A percentile compares a stretch with the other conserved stretches of the same genome.
Conservation (phyloP, 352 stramenopile species). For the Phytophthora megakarya region DNA sequence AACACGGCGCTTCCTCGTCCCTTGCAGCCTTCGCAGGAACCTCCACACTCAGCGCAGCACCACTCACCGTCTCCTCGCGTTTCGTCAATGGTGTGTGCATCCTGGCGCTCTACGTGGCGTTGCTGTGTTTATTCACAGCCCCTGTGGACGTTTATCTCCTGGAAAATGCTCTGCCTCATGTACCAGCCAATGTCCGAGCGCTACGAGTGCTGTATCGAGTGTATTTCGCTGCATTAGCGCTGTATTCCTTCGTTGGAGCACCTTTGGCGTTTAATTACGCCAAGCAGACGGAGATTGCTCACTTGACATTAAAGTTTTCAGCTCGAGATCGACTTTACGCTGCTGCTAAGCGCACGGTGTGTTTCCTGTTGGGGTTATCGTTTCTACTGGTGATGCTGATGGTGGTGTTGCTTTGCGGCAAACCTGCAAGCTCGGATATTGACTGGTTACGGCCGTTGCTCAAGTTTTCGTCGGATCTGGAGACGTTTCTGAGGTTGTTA, state of each 20-base stretch:
- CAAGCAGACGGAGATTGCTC: constrained; percentile 82
- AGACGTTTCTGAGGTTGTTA: constrained; percentile 72
- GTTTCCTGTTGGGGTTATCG: constrained; percentile 72
- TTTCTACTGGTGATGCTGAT: constrained; percentile 74
- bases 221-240: constrained; percentile 64
- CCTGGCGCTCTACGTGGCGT: constrained; percentile 64
- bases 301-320: constrained; percentile 75
- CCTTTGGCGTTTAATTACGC: constrained; percentile 85
- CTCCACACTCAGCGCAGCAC: constrained; percentile 60
- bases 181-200: constrained; percentile 56
- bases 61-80: constrained; percentile 66
- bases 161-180: constrained; percentile 67
- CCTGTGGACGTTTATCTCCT: constrained; percentile 83
- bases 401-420: constrained; percentile 74
- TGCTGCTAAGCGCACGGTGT: constrained; percentile 73
- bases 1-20: constrained; percentile 50
- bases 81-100: constrained; percentile 78
- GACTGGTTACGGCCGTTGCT: constrained; percentile 87
- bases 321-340: constrained; percentile 54
- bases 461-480: constrained; percentile 73
- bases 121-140: constrained; percentile 80
- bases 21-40: constrained; percentile 59
- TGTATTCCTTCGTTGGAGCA: constrained; percentile 73
- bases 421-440: constrained; percentile 73
- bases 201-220: constrained; percentile 73